phyloP scores from a whole-genome alignment of 169 alveolate genomes.

The Miamiensis avidus region DNA sequence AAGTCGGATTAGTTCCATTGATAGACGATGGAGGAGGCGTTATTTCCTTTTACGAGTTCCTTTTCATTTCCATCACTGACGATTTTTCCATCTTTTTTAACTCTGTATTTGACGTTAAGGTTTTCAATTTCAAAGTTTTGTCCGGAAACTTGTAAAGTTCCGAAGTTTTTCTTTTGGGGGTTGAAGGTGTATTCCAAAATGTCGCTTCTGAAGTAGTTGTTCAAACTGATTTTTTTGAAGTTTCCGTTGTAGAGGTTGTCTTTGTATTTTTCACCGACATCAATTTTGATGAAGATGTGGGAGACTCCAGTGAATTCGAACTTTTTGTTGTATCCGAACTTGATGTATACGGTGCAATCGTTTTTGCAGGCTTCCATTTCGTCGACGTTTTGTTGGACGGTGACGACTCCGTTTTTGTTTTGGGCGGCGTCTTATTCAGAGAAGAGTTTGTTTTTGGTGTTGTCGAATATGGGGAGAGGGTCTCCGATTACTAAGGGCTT shows the following conservation, averaged over 20 bases:
- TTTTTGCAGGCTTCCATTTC: neutral
- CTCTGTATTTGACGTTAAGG: neutral
- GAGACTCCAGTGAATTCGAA: neutral
- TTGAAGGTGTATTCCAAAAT: neutral
- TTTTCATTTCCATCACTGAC: neutral
- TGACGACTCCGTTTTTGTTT: no score
- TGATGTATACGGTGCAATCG: neutral
- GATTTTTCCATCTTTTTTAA: neutral
- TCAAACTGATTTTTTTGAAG: neutral
- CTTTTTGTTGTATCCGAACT: neutral
- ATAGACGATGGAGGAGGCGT: neutral
- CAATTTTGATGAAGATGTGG: neutral
- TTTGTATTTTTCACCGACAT: neutral
- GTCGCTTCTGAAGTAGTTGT: neutral
- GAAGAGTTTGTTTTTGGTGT: no score
- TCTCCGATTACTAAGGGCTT: no score
- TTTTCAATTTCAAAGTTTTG: no score
- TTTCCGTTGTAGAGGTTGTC: neutral
- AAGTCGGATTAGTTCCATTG: neutral
- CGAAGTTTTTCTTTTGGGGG: neutral
- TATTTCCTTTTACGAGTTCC: neutral
- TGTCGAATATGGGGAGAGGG: no score
- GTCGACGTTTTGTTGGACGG: no score
- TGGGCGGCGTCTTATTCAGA: no score
- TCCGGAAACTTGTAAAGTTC: neutral